Percentiles rank a stretch among this genome's conserved stretches.
Evolutionary conservation across 768 basidiomycete species (phyloP).

Genomic region (Mycena polygramma): DNA sequence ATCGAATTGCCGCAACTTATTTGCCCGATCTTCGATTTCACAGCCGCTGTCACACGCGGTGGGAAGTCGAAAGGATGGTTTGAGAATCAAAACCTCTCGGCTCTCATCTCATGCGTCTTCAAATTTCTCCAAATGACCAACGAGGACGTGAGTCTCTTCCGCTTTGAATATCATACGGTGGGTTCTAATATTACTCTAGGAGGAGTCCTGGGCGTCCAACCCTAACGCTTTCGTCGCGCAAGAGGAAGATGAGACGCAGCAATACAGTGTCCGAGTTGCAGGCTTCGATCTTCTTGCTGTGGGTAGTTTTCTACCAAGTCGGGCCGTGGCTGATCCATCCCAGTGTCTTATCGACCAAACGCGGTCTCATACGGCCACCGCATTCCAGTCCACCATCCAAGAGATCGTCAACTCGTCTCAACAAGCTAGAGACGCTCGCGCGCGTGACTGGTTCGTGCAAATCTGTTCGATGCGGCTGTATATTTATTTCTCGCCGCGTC

Average conservation of each 20-base stretch:
- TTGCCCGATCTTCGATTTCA: slow-evolving; percentile 85
- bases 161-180: slow-evolving; percentile 1
- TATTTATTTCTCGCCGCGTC: slow-evolving; percentile 13
- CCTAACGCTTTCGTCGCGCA: slow-evolving; percentile 95
- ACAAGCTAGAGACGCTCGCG: slow-evolving; percentile 64
- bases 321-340: slow-evolving; percentile 6
- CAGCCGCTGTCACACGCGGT: slow-evolving; percentile 74
- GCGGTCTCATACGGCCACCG: slow-evolving; percentile 61
- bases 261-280: slow-evolving; percentile 86
- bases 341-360: slow-evolving; percentile 71
- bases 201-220: slow-evolving; percentile 91
- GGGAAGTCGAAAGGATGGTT: slow-evolving; percentile 79
- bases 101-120: slow-evolving; percentile 69
- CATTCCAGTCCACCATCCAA: slow-evolving; percentile 68
- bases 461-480: slow-evolving; percentile 6
- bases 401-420: slow-evolving; percentile 71
- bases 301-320: slow-evolving; percentile 30
- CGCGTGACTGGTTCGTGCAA: slow-evolving; percentile 70
- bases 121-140: slow-evolving; percentile 88
- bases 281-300: slow-evolving; percentile 89
- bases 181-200: slow-evolving; percentile 59
- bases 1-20: slow-evolving; percentile 84
- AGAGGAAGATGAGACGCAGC: slow-evolving; percentile 91
- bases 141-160: slow-evolving; percentile 76
- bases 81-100: slow-evolving; percentile 59